phyloP scores from a whole-genome alignment of 805 yeast species.

The Naumovozyma dairenensis region DNA sequence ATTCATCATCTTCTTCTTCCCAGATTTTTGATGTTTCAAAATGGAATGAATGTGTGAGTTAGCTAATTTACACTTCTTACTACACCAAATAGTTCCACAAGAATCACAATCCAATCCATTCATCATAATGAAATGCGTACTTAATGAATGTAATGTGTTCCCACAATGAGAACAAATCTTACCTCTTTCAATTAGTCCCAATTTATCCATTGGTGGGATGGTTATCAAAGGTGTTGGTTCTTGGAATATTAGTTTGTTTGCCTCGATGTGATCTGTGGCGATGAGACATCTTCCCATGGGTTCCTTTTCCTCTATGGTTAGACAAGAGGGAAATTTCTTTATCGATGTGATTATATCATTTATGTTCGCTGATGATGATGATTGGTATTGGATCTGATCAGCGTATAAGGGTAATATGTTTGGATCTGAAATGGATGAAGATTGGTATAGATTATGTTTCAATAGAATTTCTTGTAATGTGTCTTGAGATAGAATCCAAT shows the following conservation, averaged over 20 bases:
- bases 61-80: conserved; percentile 44
- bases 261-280: conserved; percentile 37
- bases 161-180: conserved; percentile 72
- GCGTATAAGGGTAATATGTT: neutral
- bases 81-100: conserved; percentile 66
- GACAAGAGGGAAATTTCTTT: neutral
- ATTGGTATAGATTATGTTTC: conserved; percentile 41
- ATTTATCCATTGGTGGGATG: conserved; percentile 59
- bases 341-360: neutral
- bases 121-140: conserved; percentile 25
- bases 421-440: neutral
- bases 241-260: conserved; percentile 49
- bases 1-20: conserved; percentile 18
- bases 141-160: conserved; percentile 31
- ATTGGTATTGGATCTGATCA: neutral
- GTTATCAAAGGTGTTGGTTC: conserved; percentile 50
- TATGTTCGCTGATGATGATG: neutral
- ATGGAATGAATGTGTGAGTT: conserved; percentile 43
- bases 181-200: conserved; percentile 47
- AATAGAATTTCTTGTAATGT: conserved; percentile 46
- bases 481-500: conserved; percentile 56
- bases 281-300: conserved; percentile 30
- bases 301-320: conserved; percentile 2
- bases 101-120: conserved; percentile 55
- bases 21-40: conserved; percentile 43